Evolutionary conservation across 2,329 filamentous ascomycete genomes (phyloP).

Genomic region (Fusarium algeriense): DNA sequence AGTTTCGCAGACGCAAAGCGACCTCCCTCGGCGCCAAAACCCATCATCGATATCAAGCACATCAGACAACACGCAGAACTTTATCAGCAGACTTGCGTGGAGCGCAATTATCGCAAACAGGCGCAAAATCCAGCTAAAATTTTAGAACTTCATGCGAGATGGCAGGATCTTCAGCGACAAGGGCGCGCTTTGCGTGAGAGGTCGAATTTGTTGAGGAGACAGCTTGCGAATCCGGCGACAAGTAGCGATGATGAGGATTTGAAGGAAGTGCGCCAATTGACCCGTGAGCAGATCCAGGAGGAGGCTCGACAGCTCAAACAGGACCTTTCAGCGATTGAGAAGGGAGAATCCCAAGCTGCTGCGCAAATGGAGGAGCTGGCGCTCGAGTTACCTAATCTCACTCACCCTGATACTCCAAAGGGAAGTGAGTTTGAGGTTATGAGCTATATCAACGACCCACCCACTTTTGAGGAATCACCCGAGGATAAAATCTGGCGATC

Average conservation of each 20-base stretch:
- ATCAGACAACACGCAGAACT: slow-evolving; percentile 87
- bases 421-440: slow-evolving; percentile 75
- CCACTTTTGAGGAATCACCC: slow-evolving; percentile 55
- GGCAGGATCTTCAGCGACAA: slow-evolving; percentile 70
- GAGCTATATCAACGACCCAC: slow-evolving; percentile 81
- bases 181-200: slow-evolving; percentile 73
- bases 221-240: slow-evolving; percentile 66
- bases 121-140: slow-evolving; percentile 68
- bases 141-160: slow-evolving; percentile 66
- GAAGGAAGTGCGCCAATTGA: slow-evolving; percentile 51
- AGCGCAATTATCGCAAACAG: slow-evolving; percentile 81
- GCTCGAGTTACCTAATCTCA: slow-evolving; percentile 86
- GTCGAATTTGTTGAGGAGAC: slow-evolving; percentile 71
- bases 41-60: slow-evolving; percentile 85
- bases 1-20: slow-evolving; percentile 55
- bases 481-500: slow-evolving; percentile 69
- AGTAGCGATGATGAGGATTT: slow-evolving; percentile 59
- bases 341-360: slow-evolving; percentile 69
- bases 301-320: slow-evolving; percentile 76
- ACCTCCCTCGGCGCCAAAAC: slow-evolving; percentile 81
- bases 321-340: slow-evolving; percentile 70
- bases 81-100: slow-evolving; percentile 84
- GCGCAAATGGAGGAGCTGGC: slow-evolving; percentile 80
- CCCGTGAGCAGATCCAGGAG: slow-evolving; percentile 67
- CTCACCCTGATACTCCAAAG: slow-evolving; percentile 79